Conservation (phyloP, 805 yeast species). For the Jamesozyma gamospora region DNA sequence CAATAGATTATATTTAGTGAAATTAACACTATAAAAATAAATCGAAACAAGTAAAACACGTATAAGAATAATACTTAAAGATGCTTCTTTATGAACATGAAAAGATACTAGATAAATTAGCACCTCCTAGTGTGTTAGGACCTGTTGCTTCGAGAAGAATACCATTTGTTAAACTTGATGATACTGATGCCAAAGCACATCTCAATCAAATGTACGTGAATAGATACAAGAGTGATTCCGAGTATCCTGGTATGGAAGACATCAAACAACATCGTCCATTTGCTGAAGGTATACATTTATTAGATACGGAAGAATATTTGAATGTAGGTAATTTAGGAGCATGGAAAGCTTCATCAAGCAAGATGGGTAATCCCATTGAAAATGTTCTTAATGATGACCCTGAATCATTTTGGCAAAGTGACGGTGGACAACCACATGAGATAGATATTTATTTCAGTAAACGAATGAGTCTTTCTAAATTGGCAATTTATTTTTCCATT, state of each 20-base stretch:
- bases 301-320: slow-evolving; percentile 37
- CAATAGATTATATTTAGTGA: background rate
- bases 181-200: slow-evolving; percentile 8
- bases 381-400: slow-evolving; percentile 68
- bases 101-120: slow-evolving; percentile 3
- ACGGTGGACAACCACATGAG: slow-evolving; percentile 81
- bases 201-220: slow-evolving; percentile 12
- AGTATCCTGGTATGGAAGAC: background rate
- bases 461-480: slow-evolving; percentile 54
- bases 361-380: slow-evolving; percentile 61
- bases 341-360: slow-evolving; percentile 74
- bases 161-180: slow-evolving; percentile 9
- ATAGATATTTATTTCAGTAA: slow-evolving; percentile 74
- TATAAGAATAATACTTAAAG: background rate
- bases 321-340: slow-evolving; percentile 76
- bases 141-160: background rate
- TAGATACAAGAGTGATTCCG: slow-evolving; percentile 9
- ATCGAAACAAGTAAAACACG: background rate
- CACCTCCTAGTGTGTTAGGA: slow-evolving; percentile 1
- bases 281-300: slow-evolving; percentile 14
- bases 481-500: slow-evolving; percentile 65
- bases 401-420: slow-evolving; percentile 84
- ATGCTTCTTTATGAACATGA: background rate
- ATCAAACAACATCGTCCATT: slow-evolving; percentile 5
- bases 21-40: background rate